Base-by-base conservation (phyloP, 2,329 filamentous ascomycete genomes). In the Monosporascus sp. region DNA sequence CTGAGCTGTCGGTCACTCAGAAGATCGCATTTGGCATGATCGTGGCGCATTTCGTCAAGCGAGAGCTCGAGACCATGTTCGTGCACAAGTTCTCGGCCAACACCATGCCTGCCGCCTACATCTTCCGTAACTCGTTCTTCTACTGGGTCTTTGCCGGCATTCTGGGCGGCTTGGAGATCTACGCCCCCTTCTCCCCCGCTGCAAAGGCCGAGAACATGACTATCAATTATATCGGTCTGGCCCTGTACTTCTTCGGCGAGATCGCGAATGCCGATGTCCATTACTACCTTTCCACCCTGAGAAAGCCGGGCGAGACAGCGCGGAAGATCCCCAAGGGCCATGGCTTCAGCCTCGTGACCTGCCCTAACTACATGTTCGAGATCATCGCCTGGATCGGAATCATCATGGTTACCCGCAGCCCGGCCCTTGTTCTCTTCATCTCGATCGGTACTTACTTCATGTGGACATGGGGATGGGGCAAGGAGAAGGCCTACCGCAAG, bases 341-440 rank as follows among this genome's bases (percentile, higher is more conserved):
- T 54, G 90, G 92, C 31, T 97, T 97, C 72, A 79, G 77, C 59
- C 74, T 90, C 37, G 93, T 99, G 50, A 99, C 94, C 14, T 96
- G 92, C 76, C 94, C 94, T 43, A 99, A 99, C 76, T 99, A 99
- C 77, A 84, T 96, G 77, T 97, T 95, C 63, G 94, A 99, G 74
- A 80, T 89, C 7, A 71, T 96, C 38, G 84, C 92, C 1, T 99
- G 94, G 94, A 63, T 89, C 31, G 92, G 91, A 26, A 79, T 97
- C 52, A 86, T 88, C 61, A 69, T 96, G 44, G 82, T 93, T 51
- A 91, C 85, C 63, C 86, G 90, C 65, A 92, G 87, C 73, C 87
- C 88, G 77, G 82, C 85, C 49, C 89, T 94, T 1, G 76, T 85
- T 17, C 62, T 96, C 20, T 97, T 97, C 72, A 85, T 89, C 56